These are phyloP conservation scores for Fusarium papillatum DNA, from an alignment of 2,329 filamentous ascomycete species.

Conservation along the genomic window DNA sequence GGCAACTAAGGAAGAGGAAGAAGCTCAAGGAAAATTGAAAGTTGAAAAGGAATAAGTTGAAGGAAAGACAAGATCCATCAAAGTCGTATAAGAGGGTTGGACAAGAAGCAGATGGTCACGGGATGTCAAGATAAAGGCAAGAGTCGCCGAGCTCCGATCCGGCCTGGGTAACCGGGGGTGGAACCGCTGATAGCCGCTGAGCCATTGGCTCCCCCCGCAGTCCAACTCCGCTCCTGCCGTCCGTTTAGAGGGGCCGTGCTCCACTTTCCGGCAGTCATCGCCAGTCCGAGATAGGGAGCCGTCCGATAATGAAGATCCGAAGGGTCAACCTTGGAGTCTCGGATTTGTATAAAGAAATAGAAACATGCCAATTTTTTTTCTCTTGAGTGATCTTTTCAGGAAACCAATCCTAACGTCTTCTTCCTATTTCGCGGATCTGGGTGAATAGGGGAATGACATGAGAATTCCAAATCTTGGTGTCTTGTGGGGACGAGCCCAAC, in stretches of 20 bases:
- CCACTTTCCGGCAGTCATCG: not conserved
- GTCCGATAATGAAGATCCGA: not conserved
- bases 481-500: not conserved
- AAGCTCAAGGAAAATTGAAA: not conserved
- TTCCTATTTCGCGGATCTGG: not conserved
- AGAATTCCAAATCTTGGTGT: slow-evolving; percentile 2
- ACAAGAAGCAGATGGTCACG: slow-evolving; percentile 13
- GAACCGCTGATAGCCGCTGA: slow-evolving; percentile 35
- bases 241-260: not conserved
- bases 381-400: not conserved
- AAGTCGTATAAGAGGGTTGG: not conserved
- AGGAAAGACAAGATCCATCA: not conserved
- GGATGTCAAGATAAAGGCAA: slow-evolving; percentile 18
- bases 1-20: not conserved
- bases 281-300: not conserved
- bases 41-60: not conserved
- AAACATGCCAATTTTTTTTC: too few relatives aligned
- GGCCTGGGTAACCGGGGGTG: slow-evolving; percentile 12
- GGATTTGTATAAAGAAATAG: not conserved
- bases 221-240: slow-evolving; percentile 21
- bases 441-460: not conserved
- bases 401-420: not conserved
- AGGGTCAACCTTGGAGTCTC: not conserved
- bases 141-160: slow-evolving; percentile 10
- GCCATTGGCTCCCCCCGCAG: slow-evolving; percentile 24